These are phyloP conservation scores for Pythium dissotocum DNA, from an alignment of 352 stramenopile species.

Conservation along the genomic window DNA sequence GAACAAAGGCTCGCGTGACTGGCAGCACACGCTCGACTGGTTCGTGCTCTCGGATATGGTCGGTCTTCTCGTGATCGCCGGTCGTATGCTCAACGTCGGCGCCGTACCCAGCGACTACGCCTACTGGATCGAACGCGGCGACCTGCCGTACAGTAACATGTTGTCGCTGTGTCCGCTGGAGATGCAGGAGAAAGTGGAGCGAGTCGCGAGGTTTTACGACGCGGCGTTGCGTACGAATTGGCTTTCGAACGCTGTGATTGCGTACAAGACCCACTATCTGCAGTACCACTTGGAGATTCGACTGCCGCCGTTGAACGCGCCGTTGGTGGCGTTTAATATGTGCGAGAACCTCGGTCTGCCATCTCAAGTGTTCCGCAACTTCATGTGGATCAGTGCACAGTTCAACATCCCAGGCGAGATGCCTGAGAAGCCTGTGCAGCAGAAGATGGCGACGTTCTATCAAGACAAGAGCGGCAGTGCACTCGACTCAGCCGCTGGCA, in stretches of 20 bases:
- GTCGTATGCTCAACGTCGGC: conserved; percentile 62
- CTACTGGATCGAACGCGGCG: conserved; percentile 57
- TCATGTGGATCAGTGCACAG: conserved; percentile 61
- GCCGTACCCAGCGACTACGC: conserved; percentile 64
- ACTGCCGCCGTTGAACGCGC: conserved; percentile 69
- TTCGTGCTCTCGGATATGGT: conserved; percentile 64
- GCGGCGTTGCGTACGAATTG: conserved; percentile 40
- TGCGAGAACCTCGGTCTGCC: conserved; percentile 62
- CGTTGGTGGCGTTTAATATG: conserved; percentile 55
- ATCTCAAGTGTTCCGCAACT: conserved; percentile 58
- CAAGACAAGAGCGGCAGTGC: conserved; percentile 32
- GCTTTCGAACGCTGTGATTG: conserved; percentile 39
- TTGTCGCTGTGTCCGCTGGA: conserved; percentile 48
- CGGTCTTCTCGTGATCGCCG: conserved; percentile 60
- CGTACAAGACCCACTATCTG: conserved; percentile 56
- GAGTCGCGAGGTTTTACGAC: conserved; percentile 64
- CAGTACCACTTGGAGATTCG: conserved; percentile 72
- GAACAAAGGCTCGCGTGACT: neutral
- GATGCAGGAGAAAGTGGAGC: conserved; percentile 47
- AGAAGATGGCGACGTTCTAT: neutral
- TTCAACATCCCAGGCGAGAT: conserved; percentile 47
- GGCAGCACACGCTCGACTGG: conserved; percentile 31
- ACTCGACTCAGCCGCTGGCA: conserved; percentile 50
- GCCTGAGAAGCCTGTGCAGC: conserved; percentile 42
- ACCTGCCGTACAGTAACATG: conserved; percentile 68